Evolutionary conservation across 495 filamentous ascomycete species (phyloP), one percentile per base, ranked within the genome.

Genomic region (Aspergillus egyptiacus): DNA sequence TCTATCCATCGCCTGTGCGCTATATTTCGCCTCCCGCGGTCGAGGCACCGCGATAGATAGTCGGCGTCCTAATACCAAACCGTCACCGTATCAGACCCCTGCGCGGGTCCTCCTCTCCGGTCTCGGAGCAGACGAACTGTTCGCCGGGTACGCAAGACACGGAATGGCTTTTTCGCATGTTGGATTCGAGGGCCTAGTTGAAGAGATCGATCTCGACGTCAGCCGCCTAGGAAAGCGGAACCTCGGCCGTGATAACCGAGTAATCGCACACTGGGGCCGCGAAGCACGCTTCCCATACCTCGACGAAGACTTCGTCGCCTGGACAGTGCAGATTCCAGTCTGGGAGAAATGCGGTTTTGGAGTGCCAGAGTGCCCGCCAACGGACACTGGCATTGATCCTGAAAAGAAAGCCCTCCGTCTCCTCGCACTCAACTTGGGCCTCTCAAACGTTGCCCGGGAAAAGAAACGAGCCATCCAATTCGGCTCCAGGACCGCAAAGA

Each of bases 401-500:
- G 88, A 82, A 30, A 99, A 99, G 69, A 82, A 80, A 62, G 69
- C 93, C 1, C 67, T 97, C 30, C 75, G 93, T 10, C 72, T 96
- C 9, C 63, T 97, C 24, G 93, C 91, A 2, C 76, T 81, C 57
- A 75, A 77, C 23, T 63, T 96, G 7, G 86, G 86, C 0, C 79
- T 99, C 75, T 55, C 55, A 1, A 64, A 59, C 3, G 87, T 86
- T 0, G 83, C 93, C 2, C 72, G 66, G 23, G 89, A 95, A 66
- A 95, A 93, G 74, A 99, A 99, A 65, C 77, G 93, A 54, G 93
- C 93, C 11, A 88, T 91, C 41, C 89, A 95, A 64, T 95, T 95
- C 60, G 89, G 89, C 23, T 79, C 88, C 6, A 73, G 87, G 50
- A 93, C 86, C 8, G 89, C 89, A 8, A 94, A 89, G 64, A 91